These are phyloP conservation scores for Alternaria novae-zelandiae DNA, from an alignment of 2,329 filamentous ascomycete genomes.

Conservation along the genomic window DNA sequence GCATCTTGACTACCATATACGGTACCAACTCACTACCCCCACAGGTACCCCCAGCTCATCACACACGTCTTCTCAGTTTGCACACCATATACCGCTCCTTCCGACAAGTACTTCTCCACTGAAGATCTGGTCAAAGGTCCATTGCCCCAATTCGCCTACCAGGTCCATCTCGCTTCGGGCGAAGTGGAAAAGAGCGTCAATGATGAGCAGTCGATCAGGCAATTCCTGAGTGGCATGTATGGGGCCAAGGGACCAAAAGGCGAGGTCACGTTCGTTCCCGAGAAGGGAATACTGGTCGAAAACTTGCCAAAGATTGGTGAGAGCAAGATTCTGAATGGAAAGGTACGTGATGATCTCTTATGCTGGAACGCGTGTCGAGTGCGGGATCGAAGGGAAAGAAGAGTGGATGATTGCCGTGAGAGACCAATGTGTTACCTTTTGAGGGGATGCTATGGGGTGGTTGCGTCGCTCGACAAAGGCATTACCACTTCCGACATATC, in stretches of 20 bases:
- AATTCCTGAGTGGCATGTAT: slow-evolving; percentile 75
- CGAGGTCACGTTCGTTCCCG: slow-evolving; percentile 64
- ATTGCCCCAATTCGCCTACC: slow-evolving; percentile 79
- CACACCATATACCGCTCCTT: slow-evolving; percentile 70
- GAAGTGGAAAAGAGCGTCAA: slow-evolving; percentile 57
- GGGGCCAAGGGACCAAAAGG: slow-evolving; percentile 67
- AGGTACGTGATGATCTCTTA: slow-evolving; percentile 52
- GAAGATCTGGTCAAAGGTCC: slow-evolving; percentile 64
- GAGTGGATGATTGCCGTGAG: neutral
- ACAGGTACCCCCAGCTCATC: slow-evolving; percentile 66
- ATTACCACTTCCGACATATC: neutral
- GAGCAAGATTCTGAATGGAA: slow-evolving; percentile 66
- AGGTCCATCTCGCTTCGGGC: slow-evolving; percentile 76
- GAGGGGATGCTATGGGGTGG: neutral
- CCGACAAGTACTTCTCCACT: slow-evolving; percentile 60
- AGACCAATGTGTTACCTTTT: neutral
- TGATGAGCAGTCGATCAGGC: slow-evolving; percentile 67
- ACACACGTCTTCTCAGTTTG: slow-evolving; percentile 79
- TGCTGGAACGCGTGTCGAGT: slow-evolving; percentile 8
- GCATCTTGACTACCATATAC: neutral
- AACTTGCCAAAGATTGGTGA: slow-evolving; percentile 64
- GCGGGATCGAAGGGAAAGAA: neutral
- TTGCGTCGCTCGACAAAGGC: neutral
- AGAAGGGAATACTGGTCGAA: slow-evolving; percentile 69
- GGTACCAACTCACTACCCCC: neutral